These are phyloP conservation scores for Bipolaris bicolor DNA, from an alignment of 2,329 filamentous ascomycete species.

Conservation along the genomic window DNA sequence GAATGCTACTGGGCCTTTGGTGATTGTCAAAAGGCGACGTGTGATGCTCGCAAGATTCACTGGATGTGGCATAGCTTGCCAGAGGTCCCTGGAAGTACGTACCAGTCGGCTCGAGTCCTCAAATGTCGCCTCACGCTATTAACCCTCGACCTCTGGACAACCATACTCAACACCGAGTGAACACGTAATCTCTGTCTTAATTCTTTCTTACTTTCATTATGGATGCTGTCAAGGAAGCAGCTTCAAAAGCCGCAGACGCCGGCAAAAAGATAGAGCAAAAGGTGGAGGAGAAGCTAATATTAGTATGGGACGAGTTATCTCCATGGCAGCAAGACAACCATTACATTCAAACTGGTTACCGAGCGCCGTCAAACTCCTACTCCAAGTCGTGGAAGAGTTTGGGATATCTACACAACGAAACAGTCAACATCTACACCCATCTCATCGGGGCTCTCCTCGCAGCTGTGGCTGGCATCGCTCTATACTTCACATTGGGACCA, in stretches of 20 bases:
- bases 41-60: constrained; percentile 14
- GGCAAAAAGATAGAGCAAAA: constrained; percentile 40
- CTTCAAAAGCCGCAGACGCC: constrained; percentile 18
- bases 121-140: constrained; percentile 6
- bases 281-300: constrained; percentile 57
- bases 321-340: constrained; percentile 67
- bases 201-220: constrained; percentile 13
- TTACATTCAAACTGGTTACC: constrained; percentile 71
- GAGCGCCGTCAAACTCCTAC: constrained; percentile 67
- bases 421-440: constrained; percentile 75
- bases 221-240: constrained; percentile 31
- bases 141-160: not conserved
- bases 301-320: constrained; percentile 52
- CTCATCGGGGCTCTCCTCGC: constrained; percentile 54
- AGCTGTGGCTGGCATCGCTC: constrained; percentile 21
- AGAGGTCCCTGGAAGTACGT: not conserved
- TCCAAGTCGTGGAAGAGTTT: constrained; percentile 63
- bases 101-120: not conserved
- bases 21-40: not conserved
- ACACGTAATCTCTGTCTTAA: not conserved
- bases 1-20: not conserved
- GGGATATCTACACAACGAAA: constrained; percentile 70
- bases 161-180: too few relatives aligned
- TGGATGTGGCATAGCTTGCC: constrained; percentile 9
- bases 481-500: constrained; percentile 36